phyloP scores from a whole-genome alignment of 2,329 filamentous ascomycete genomes.

The Neurospora sp. region DNA sequence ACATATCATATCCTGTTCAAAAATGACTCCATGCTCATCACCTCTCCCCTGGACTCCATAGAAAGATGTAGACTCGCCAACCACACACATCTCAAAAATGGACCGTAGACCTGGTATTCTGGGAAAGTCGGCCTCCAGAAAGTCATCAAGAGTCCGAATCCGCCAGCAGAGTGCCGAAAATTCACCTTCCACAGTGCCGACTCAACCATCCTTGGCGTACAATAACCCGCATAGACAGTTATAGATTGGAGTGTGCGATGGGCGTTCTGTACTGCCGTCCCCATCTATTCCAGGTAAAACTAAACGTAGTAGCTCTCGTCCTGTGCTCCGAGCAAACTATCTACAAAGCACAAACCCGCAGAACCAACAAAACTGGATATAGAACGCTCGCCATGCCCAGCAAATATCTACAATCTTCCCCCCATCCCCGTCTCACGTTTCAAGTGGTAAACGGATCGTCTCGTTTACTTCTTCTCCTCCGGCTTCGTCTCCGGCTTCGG shows the following conservation, averaged over 20 bases:
- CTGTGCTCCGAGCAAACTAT: background rate
- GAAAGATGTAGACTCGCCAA: background rate
- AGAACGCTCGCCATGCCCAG: background rate
- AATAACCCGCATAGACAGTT: background rate
- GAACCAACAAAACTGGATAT: background rate
- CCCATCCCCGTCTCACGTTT: background rate
- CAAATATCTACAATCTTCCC: conserved; percentile 14
- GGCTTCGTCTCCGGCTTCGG: conserved; percentile 90
- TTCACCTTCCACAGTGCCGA: background rate
- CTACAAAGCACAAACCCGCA: background rate
- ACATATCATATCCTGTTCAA: background rate
- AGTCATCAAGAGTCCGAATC: background rate
- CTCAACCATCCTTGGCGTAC: background rate
- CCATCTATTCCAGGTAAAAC: background rate
- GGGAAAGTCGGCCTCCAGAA: too few relatives aligned
- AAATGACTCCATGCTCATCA: background rate
- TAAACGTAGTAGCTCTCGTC: background rate
- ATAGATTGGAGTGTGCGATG: background rate
- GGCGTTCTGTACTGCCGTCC: background rate
- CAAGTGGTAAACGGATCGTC: conserved; percentile 12
- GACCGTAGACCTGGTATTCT: background rate
- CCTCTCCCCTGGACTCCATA: background rate
- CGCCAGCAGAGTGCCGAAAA: background rate
- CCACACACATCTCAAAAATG: background rate
- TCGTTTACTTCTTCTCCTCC: conserved; percentile 78